Conservation (phyloP, 1,139 yeast genomes). For the Candida tetrigidarum region DNA sequence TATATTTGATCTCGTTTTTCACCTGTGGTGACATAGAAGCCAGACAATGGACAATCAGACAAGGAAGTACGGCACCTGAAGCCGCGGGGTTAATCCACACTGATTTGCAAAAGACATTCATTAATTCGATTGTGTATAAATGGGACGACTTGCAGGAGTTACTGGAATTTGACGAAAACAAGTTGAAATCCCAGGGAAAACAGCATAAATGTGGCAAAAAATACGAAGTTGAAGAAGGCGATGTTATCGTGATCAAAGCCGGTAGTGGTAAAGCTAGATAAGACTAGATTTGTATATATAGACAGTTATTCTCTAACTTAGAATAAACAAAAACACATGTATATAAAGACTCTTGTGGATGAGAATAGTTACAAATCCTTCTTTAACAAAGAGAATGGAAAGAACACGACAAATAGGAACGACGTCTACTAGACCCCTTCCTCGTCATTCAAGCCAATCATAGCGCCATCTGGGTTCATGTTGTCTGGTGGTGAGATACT, state of each 20-base stretch:
- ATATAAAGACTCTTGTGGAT: not conserved
- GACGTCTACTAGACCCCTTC: slow-evolving; percentile 3
- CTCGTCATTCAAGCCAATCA: slow-evolving; percentile 48
- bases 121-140: slow-evolving; percentile 86
- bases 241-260: slow-evolving; percentile 66
- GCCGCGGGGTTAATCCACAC: slow-evolving; percentile 96
- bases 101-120: slow-evolving; percentile 82
- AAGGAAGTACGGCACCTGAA: slow-evolving; percentile 81
- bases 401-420: no score
- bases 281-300: slow-evolving; percentile 2
- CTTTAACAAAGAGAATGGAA: no score
- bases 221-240: slow-evolving; percentile 79
- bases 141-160: slow-evolving; percentile 61
- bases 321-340: not conserved
- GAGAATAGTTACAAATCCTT: no score
- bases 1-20: slow-evolving; percentile 81
- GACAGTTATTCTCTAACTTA: not conserved
- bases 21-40: slow-evolving; percentile 93
- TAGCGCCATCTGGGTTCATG: slow-evolving; percentile 61
- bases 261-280: slow-evolving; percentile 40
- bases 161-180: slow-evolving; percentile 44
- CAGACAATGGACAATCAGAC: slow-evolving; percentile 88
- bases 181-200: slow-evolving; percentile 51
- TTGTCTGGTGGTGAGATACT: slow-evolving; percentile 74
- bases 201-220: slow-evolving; percentile 69